These are phyloP conservation scores for Mortierella sp. DNA, from an alignment of 371 early-diverging fungal species.

Conservation along the genomic window DNA sequence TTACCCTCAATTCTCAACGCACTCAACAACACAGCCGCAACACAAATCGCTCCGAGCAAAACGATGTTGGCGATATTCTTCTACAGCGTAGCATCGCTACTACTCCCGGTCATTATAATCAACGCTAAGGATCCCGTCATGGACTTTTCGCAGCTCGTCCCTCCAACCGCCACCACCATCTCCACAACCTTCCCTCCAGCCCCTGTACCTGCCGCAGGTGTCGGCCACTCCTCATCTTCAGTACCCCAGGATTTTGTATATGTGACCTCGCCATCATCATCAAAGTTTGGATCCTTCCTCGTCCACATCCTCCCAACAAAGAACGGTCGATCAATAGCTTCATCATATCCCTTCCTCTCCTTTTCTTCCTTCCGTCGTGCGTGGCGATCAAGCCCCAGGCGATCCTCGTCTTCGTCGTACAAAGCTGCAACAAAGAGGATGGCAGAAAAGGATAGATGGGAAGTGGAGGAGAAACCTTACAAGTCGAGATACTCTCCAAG, in stretches of 20 bases:
- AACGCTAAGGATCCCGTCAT: conserved; percentile 45
- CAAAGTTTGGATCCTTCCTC: conserved; percentile 5
- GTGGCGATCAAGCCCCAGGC: not conserved
- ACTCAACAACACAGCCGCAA: not conserved
- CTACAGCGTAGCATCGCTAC: conserved; percentile 25
- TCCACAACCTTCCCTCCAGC: conserved; percentile 15
- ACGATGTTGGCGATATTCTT: conserved; percentile 31
- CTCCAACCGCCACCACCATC: conserved; percentile 32
- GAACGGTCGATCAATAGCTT: not conserved
- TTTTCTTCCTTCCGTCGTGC: not conserved
- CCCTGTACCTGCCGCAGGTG: conserved; percentile 12
- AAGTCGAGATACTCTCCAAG: conserved; percentile 28
- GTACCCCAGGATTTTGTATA: not conserved
- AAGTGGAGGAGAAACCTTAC: conserved; percentile 3
- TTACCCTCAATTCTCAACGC: not conserved
- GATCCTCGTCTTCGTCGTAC: not conserved
- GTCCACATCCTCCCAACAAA: not conserved
- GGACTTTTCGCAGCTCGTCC: conserved; percentile 33
- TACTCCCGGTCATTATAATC: conserved; percentile 38
- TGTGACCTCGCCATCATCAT: not conserved
- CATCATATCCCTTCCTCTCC: not conserved
- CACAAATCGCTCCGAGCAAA: not conserved
- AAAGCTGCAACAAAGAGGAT: not conserved
- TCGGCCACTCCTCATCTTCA: not conserved
- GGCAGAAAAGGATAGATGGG: not conserved